These are phyloP conservation scores for Aspergillus neotritici DNA, from an alignment of 2,329 filamentous ascomycete species.

Conservation along the genomic window DNA sequence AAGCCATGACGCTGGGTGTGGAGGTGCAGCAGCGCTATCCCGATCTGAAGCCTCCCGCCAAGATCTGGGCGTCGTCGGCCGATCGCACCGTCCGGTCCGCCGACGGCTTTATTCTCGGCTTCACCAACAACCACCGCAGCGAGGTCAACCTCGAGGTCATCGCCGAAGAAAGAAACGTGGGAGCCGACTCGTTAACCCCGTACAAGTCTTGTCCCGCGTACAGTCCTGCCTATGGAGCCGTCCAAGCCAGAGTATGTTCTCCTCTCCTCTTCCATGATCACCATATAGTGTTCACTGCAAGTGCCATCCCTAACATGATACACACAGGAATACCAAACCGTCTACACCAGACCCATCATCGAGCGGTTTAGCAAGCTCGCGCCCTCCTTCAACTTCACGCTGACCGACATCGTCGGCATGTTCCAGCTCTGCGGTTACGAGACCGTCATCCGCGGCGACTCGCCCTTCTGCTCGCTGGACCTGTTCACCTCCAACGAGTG, in stretches of 20 bases:
- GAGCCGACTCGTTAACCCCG: conserved; percentile 58
- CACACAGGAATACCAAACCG: conserved; percentile 9
- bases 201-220: conserved; percentile 62
- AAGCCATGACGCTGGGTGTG: conserved; percentile 56
- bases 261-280: conserved; percentile 8
- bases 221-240: conserved; percentile 51
- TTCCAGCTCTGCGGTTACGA: conserved; percentile 63
- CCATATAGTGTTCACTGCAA: not conserved
- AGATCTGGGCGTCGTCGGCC: conserved; percentile 59
- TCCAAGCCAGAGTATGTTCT: conserved; percentile 49
- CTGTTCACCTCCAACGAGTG: conserved; percentile 59
- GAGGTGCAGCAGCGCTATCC: conserved; percentile 56
- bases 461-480: conserved; percentile 55
- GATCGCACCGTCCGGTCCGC: conserved; percentile 57
- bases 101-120: conserved; percentile 52
- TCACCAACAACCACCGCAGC: conserved; percentile 47
- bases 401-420: conserved; percentile 59
- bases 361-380: conserved; percentile 50
- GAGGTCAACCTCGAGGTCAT: conserved; percentile 52
- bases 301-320: too few relatives aligned
- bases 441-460: conserved; percentile 57
- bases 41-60: conserved; percentile 47
- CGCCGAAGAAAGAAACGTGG: conserved; percentile 52
- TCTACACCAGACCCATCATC: conserved; percentile 58
- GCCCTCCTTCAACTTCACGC: conserved; percentile 58